These are phyloP conservation scores for Backusella luteola DNA, from an alignment of 192 early-diverging fungal species.

Conservation along the genomic window DNA sequence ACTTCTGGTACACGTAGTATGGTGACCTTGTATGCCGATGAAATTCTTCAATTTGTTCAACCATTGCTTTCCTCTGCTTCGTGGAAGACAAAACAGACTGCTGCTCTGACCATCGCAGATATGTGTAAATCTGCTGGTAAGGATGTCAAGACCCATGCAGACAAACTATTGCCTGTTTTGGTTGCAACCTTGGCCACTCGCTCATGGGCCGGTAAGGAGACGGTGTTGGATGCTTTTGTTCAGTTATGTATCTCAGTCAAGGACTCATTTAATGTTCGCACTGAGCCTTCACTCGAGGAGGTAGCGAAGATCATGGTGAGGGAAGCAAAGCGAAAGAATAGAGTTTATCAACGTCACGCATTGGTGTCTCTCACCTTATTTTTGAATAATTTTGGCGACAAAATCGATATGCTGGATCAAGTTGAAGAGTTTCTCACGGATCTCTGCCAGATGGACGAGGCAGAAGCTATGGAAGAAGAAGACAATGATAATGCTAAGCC, in stretches of 20 bases:
- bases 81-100: constrained; percentile 78
- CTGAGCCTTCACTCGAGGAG: constrained; percentile 35
- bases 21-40: constrained; percentile 60
- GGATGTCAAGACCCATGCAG: constrained; percentile 44
- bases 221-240: constrained; percentile 62
- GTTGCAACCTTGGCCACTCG: constrained; percentile 60
- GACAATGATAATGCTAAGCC: constrained; percentile 65
- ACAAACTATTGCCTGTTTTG: constrained; percentile 57
- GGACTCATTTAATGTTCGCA: constrained; percentile 39
- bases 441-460: constrained; percentile 40
- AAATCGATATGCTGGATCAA: constrained; percentile 56
- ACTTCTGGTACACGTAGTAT: constrained; percentile 63
- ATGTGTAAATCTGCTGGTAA: constrained; percentile 53
- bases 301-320: constrained; percentile 59
- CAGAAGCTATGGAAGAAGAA: constrained; percentile 48
- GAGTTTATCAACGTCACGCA: constrained; percentile 62
- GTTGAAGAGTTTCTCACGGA: constrained; percentile 55
- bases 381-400: constrained; percentile 53
- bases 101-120: constrained; percentile 63
- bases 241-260: constrained; percentile 54
- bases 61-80: constrained; percentile 59
- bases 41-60: constrained; percentile 58
- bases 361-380: constrained; percentile 62
- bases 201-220: constrained; percentile 84
- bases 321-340: constrained; percentile 76